These are phyloP conservation scores for Rosa persica DNA, from an alignment of 306 rosid species.

Conservation along the genomic window DNA sequence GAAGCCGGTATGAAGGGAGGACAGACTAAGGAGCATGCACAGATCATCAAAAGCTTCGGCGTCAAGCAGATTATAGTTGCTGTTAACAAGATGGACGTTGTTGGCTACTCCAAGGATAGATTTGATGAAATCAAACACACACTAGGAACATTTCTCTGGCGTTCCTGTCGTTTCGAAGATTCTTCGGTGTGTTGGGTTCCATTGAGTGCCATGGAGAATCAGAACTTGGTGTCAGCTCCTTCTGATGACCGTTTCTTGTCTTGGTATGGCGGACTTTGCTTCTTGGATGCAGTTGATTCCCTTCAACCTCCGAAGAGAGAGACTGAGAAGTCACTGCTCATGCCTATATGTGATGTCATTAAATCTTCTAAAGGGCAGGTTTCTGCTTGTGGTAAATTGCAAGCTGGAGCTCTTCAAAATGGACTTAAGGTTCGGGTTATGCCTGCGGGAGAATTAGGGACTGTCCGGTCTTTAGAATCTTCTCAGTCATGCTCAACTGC, in stretches of 20 bases:
- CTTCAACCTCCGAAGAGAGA: slow-evolving; percentile 87
- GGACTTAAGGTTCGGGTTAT: slow-evolving; percentile 86
- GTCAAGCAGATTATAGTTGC: slow-evolving; percentile 90
- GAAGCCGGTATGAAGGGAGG: slow-evolving; percentile 97
- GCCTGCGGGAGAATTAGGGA: slow-evolving; percentile 79
- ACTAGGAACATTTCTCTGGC: slow-evolving; percentile 63
- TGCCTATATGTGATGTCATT: slow-evolving; percentile 92
- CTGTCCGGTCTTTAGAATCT: slow-evolving; percentile 71
- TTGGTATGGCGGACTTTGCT: slow-evolving; percentile 80
- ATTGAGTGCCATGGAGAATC: slow-evolving; percentile 85
- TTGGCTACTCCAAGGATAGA: slow-evolving; percentile 73
- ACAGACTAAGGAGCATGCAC: slow-evolving; percentile 84
- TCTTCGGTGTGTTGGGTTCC: slow-evolving; percentile 81
- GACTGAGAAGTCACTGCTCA: slow-evolving; percentile 72
- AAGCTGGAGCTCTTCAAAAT: slow-evolving; percentile 86
- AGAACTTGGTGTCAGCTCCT: slow-evolving; percentile 81
- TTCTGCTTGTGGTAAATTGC: slow-evolving; percentile 88
- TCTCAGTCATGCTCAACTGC: slow-evolving; percentile 72
- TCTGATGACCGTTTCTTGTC: slow-evolving; percentile 55
- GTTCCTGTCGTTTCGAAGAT: slow-evolving; percentile 75
- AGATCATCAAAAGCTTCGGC: slow-evolving; percentile 91
- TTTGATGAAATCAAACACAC: slow-evolving; percentile 70
- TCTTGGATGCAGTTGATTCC: slow-evolving; percentile 85
- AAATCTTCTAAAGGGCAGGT: slow-evolving; percentile 69
- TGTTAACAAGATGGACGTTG: slow-evolving; percentile 86